Percentiles rank a stretch among this genome's conserved stretches.
Evolutionary conservation across 768 basidiomycete genomes (phyloP).

Genomic region (Russula sp.): DNA sequence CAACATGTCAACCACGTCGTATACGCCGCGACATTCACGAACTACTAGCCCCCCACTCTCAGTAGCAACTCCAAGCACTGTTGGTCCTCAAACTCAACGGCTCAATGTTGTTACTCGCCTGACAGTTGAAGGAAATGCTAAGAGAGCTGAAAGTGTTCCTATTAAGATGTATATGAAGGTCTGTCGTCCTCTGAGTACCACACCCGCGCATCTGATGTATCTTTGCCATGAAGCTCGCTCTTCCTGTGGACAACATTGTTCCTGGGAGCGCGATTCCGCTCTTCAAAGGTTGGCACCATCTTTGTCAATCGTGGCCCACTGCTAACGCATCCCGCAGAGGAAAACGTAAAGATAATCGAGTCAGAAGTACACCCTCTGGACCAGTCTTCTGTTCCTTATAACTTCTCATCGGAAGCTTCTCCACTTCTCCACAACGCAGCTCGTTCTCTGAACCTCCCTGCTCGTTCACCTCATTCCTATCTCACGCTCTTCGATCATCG

Average conservation of each 20-base stretch:
- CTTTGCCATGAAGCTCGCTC: slow-evolving; percentile 45
- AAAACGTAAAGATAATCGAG: slow-evolving; percentile 69
- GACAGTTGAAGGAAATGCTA: slow-evolving; percentile 70
- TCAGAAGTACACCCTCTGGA: slow-evolving; percentile 78
- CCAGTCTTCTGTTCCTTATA: slow-evolving; percentile 66
- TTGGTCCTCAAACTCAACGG: slow-evolving; percentile 39
- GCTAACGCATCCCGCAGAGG: slow-evolving; percentile 50
- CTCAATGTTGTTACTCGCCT: slow-evolving; percentile 71
- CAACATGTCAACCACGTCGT: slow-evolving; percentile 23
- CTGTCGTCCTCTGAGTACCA: slow-evolving; percentile 24
- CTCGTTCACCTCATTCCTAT: slow-evolving; percentile 59
- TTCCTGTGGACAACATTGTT: slow-evolving; percentile 62
- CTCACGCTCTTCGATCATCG: slow-evolving; percentile 48
- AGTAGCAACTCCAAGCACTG: slow-evolving; percentile 30
- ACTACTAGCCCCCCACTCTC: slow-evolving; percentile 37
- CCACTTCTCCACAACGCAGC: slow-evolving; percentile 69
- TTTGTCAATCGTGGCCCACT: background rate
- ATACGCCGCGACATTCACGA: slow-evolving; percentile 31
- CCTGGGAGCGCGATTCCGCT: slow-evolving; percentile 70
- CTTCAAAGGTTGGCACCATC: slow-evolving; percentile 54
- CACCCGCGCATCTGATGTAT: background rate
- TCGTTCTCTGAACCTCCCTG: slow-evolving; percentile 62
- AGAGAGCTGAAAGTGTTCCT: slow-evolving; percentile 61
- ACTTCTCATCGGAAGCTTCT: slow-evolving; percentile 60
- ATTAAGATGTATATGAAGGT: slow-evolving; percentile 81